Evolutionary conservation across 2,329 filamentous ascomycete species (phyloP), one percentile per base, ranked within the genome.

Genomic region (Stemphylium vesicarium): DNA sequence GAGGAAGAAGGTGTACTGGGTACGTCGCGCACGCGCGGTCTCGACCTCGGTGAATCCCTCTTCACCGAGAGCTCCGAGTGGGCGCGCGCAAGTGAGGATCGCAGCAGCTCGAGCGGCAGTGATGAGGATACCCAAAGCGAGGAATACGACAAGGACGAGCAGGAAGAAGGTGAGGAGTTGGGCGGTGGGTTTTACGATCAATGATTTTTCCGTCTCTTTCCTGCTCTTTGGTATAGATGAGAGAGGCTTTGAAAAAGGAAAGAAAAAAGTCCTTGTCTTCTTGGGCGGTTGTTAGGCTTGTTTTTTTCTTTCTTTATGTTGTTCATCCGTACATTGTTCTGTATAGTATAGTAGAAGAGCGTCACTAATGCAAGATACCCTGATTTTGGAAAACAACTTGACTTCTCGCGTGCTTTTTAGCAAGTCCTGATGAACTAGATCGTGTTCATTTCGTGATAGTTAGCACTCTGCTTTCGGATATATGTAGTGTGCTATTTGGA

Each of bases 131-230:
- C 68, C 52, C 66, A 73, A 42, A 73, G 70, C 26, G 71, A 75
- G 36, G 73, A 76, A 58, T 73, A 75, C 22, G 70, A 76, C 10
- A 71, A 76, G 37, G 72, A 75, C 39, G 69, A 75, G 53, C 68
- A 74, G 46, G 66, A 72, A 24, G 73, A 74, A 49, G 72, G 71
- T 10, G 72, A 72, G 20, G 69, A 73, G 38, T 37, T 68, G 45
- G 67, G 26, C 11, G 26, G 26, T 29, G 26, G 58, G 2, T 60
- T 60, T 18, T 61, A 57, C 29, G 64, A 64, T 10, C 59, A 54
- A 51, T 49, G 58, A 53, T 64, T 22, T 36, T 35, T 37, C 2
- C 11, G 20, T 20, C 44, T 15, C 40, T 7, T 36, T n/a, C 13
- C 16, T 31, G 1, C 9, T 38, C 29, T 15, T 15, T 44, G 26